Percentiles rank a stretch among this genome's conserved stretches.
phyloP scores from a whole-genome alignment of 345 rosid species.

The Jatropha curcas region DNA sequence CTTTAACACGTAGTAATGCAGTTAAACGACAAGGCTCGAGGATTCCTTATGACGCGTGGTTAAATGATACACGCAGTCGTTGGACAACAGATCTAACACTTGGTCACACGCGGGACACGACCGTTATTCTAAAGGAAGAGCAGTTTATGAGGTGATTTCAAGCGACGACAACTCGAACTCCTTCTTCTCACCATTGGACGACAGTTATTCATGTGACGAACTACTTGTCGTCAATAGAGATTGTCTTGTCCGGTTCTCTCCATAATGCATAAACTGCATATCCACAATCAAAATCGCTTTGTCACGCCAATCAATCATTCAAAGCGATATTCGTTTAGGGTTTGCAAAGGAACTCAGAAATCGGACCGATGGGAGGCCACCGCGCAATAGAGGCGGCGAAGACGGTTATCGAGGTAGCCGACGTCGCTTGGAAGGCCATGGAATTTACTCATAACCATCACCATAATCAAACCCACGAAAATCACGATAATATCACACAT shows the following conservation, averaged over 20 bases:
- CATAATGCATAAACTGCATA: neutral
- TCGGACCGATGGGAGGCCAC: constrained; percentile 42
- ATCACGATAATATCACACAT: constrained; percentile 14
- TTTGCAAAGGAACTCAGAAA: neutral
- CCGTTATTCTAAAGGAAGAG: too few relatives aligned
- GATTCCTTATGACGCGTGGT: too few relatives aligned
- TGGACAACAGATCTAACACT: too few relatives aligned
- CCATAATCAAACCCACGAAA: constrained; percentile 21
- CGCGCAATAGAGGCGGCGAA: constrained; percentile 82
- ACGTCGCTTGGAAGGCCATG: constrained; percentile 81
- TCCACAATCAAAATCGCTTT: neutral
- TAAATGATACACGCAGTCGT: too few relatives aligned
- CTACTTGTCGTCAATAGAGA: too few relatives aligned
- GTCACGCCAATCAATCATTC: neutral
- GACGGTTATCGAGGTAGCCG: constrained; percentile 96
- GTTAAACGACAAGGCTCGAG: too few relatives aligned
- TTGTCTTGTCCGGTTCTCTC: neutral
- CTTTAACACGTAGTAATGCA: too few relatives aligned
- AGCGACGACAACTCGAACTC: too few relatives aligned
- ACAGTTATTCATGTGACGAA: too few relatives aligned
- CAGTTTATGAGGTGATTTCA: too few relatives aligned
- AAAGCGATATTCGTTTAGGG: constrained; percentile 1
- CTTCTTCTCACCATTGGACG: too few relatives aligned
- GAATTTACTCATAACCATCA: constrained; percentile 64
- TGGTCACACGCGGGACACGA: too few relatives aligned